Evolutionary conservation across 2,329 filamentous ascomycete genomes (phyloP), one percentile per base, ranked within the genome.

Genomic region (Pseudocercospora fuligena): DNA sequence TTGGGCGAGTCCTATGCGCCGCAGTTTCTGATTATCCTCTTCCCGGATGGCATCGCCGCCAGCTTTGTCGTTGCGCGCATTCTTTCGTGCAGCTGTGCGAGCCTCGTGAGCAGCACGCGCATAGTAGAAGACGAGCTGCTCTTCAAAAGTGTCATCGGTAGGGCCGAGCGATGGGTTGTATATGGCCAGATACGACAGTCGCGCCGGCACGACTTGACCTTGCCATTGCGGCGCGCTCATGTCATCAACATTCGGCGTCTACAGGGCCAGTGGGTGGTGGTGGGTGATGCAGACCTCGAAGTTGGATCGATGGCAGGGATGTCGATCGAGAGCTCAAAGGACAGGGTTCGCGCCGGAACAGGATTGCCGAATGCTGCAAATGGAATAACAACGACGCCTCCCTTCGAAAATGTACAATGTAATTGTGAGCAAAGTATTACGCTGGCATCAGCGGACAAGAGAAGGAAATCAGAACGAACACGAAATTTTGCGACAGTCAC

Each of bases 121-220:
- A 74, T 91, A 91, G 81, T 97, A 97, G 83, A 97, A 99, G 73
- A 97, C 92, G 69, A 98, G 92, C 81, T 99, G 92, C 73, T 94
- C 86, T 60, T 87, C 83, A 69, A 94, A 82, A 2, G 89, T 91
- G 76, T 93, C 90, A 77, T 93, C 91, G 78, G 86, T 87, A 40
- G 77, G 85, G 74, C 91, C 90, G 53, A 96, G 86, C 5, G 90
- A 88, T 36, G 96, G 95, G 78, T 97, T 98, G 85, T 97, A 99
- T 78, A 99, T 96, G 78, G 94, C 89, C 54, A 99, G 86, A 79
- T 95, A 98, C 74, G 92, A 91, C 31, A 98, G 87, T 76, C 92
- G 92, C 40, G 94, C 94, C 51, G 95, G 94, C 63, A 76, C 73
- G 61, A 78, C 72, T 59, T 49, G 54, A 59, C 40, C 68, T 54